These are phyloP conservation scores for Oryza officinalis DNA, from an alignment of 176 grass and related monocot genomes.

Conservation along the genomic window DNA sequence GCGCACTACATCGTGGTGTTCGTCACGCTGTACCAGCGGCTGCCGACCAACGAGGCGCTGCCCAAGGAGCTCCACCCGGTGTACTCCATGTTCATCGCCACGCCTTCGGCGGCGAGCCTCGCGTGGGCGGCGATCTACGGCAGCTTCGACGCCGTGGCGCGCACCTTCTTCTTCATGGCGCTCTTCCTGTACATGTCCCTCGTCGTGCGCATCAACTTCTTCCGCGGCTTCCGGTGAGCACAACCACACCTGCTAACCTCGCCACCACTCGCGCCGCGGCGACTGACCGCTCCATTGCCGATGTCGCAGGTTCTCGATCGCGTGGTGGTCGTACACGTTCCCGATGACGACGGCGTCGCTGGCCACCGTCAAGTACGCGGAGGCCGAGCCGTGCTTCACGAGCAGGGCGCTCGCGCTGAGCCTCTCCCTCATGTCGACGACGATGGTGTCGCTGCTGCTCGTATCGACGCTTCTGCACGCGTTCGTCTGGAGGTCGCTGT, in stretches of 20 bases:
- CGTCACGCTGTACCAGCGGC: slow-evolving; percentile 90
- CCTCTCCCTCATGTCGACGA: slow-evolving; percentile 88
- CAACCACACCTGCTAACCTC: too few relatives aligned
- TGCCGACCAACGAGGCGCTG: slow-evolving; percentile 91
- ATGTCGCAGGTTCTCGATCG: slow-evolving; percentile 79
- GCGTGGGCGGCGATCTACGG: slow-evolving; percentile 86
- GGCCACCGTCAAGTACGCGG: slow-evolving; percentile 82
- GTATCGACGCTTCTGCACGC: slow-evolving; percentile 89
- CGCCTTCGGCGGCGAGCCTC: slow-evolving; percentile 91
- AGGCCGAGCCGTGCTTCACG: slow-evolving; percentile 79
- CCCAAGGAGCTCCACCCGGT: slow-evolving; percentile 96
- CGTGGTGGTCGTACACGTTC: slow-evolving; percentile 99
- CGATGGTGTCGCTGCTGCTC: slow-evolving; percentile 90
- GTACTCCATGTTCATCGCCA: slow-evolving; percentile 99
- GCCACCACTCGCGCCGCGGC: too few relatives aligned
- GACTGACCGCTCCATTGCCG: not conserved
- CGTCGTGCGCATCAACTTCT: slow-evolving; percentile 97
- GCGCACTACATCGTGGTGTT: slow-evolving; percentile 96
- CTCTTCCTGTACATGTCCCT: slow-evolving; percentile 89
- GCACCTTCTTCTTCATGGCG: slow-evolving; percentile 90
- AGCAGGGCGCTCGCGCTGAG: slow-evolving; percentile 76
- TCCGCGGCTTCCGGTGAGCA: slow-evolving; percentile 84
- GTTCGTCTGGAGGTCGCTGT: slow-evolving; percentile 81
- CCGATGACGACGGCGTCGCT: slow-evolving; percentile 96
- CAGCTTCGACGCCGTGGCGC: slow-evolving; percentile 75